Evolutionary conservation across 192 early-diverging fungal species (phyloP).

Genomic region (Backusella morwellensis): DNA sequence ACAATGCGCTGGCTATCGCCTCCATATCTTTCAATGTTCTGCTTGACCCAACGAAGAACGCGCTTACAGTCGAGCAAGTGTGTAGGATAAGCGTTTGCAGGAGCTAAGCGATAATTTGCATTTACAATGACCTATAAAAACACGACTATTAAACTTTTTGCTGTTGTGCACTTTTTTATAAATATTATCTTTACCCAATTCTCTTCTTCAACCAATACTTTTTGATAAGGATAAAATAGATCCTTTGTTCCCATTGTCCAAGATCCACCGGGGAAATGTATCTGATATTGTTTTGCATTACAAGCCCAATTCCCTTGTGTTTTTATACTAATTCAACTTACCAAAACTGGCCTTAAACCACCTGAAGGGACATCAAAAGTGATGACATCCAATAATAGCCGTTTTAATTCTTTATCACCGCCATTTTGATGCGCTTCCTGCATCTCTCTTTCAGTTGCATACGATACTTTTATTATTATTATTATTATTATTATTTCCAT

Average conservation of each 20-base stretch:
- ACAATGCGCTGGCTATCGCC: slow-evolving; percentile 64
- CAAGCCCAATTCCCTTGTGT: background rate
- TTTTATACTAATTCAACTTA: background rate
- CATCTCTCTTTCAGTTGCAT: slow-evolving; percentile 18
- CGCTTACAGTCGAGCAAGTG: slow-evolving; percentile 69
- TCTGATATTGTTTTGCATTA: slow-evolving; percentile 26
- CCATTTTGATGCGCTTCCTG: slow-evolving; percentile 2
- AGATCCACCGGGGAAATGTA: slow-evolving; percentile 67
- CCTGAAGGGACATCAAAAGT: background rate
- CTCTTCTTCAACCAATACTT: slow-evolving; percentile 10
- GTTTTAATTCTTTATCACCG: slow-evolving; percentile 19
- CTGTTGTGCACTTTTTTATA: background rate
- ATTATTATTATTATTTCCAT: background rate
- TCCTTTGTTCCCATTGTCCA: slow-evolving; percentile 58
- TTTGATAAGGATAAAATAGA: slow-evolving; percentile 14
- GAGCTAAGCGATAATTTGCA: slow-evolving; percentile 35
- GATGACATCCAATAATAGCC: slow-evolving; percentile 19
- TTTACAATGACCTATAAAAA: slow-evolving; percentile 33
- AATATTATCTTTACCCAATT: slow-evolving; percentile 14
- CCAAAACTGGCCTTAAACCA: slow-evolving; percentile 22
- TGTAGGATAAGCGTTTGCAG: slow-evolving; percentile 48
- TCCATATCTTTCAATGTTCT: slow-evolving; percentile 58
- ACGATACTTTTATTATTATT: slow-evolving; percentile 9
- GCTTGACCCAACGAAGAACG: slow-evolving; percentile 64
- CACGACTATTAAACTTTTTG: too few relatives aligned